Evolutionary conservation across 2,329 filamentous ascomycete species (phyloP).

Genomic region (Exophiala sp.): DNA sequence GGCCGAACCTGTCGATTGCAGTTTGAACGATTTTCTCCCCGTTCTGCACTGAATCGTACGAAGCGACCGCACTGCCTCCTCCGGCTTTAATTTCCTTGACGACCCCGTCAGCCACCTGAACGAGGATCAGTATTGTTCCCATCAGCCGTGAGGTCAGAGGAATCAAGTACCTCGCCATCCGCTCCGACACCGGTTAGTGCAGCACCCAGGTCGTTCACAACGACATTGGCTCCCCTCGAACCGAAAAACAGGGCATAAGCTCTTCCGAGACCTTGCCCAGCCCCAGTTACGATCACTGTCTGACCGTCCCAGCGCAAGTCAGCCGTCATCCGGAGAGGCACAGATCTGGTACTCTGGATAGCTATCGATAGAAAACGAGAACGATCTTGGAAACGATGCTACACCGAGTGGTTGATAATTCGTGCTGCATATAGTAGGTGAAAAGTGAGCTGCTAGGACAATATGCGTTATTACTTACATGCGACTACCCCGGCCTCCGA

Average conservation of each 20-base stretch:
- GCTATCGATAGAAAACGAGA: too few species aligned
- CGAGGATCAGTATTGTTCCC: constrained; percentile 55
- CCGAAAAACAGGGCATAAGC: constrained; percentile 85
- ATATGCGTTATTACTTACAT: too few species aligned
- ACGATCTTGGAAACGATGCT: too few species aligned
- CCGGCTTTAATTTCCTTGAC: constrained; percentile 61
- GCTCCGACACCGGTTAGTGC: neutral
- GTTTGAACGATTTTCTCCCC: neutral
- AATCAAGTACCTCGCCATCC: neutral
- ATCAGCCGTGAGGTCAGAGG: neutral
- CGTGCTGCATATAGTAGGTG: too few species aligned
- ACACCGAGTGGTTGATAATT: too few species aligned
- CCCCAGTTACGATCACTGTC: constrained; percentile 82
- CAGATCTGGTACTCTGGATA: too few species aligned
- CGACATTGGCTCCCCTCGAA: constrained; percentile 80
- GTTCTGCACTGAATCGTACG: neutral
- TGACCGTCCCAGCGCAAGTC: too few species aligned
- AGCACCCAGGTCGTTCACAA: constrained; percentile 80
- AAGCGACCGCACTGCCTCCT: constrained; percentile 78
- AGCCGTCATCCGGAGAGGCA: too few species aligned
- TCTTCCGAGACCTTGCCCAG: constrained; percentile 75
- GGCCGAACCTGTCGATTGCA: constrained; percentile 72
- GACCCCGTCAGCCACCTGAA: constrained; percentile 59
- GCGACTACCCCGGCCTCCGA: too few species aligned
- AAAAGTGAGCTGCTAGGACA: too few species aligned